Percentiles rank a stretch among this genome's conserved stretches.
Conservation (phyloP, 331 rosid genomes). For the Rhamnella rubrinervis region DNA sequence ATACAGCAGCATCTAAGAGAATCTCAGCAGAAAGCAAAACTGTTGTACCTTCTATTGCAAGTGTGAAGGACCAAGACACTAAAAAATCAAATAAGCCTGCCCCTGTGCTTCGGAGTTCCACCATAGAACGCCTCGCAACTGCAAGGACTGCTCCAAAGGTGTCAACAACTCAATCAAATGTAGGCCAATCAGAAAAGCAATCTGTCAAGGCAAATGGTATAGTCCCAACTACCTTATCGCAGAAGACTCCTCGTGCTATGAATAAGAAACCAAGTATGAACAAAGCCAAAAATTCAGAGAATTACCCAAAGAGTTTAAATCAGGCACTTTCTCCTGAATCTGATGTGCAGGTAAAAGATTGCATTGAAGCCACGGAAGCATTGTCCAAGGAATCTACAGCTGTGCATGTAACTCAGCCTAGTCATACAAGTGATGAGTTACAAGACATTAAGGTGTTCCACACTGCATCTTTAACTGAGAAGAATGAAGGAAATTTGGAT, state of each 20-base stretch:
- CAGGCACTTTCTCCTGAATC: constrained; percentile 36
- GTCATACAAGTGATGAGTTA: constrained; percentile 23
- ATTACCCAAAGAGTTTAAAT: constrained; percentile 34
- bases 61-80: constrained; percentile 49
- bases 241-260: constrained; percentile 36
- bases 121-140: constrained; percentile 79
- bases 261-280: constrained; percentile 51
- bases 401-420: constrained; percentile 30
- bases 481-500: constrained; percentile 25
- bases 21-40: constrained; percentile 36
- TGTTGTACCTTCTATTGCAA: constrained; percentile 35
- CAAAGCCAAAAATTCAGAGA: constrained; percentile 53
- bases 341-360: constrained; percentile 38
- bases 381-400: constrained; percentile 36
- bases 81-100: constrained; percentile 62
- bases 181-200: constrained; percentile 53
- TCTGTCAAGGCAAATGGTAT: constrained; percentile 39
- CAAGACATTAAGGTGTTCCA: constrained; percentile 41
- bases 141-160: constrained; percentile 53
- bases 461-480: constrained; percentile 34
- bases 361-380: constrained; percentile 34
- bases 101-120: constrained; percentile 70
- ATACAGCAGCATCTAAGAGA: constrained; percentile 37
- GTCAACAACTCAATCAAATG: constrained; percentile 34
- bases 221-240: constrained; percentile 23